phyloP scores from a whole-genome alignment of 1,284 basidiomycete species.

The Sporisorium sorghi region DNA sequence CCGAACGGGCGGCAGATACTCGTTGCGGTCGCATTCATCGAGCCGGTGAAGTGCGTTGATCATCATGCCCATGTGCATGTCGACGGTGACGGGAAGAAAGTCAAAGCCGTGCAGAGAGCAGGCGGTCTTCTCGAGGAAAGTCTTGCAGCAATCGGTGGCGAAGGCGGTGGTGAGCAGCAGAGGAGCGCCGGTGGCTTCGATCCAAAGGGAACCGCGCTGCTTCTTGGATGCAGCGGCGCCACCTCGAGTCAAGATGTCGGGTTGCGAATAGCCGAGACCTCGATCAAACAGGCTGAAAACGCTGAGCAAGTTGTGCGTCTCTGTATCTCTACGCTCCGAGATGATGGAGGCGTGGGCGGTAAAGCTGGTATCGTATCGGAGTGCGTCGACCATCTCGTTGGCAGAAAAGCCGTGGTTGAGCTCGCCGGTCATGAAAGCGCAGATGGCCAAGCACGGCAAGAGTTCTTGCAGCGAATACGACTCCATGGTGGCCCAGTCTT shows the following conservation, averaged over 20 bases:
- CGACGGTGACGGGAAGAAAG: conserved; percentile 28
- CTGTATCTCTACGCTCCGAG: conserved; percentile 28
- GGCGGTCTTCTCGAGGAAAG: conserved; percentile 47
- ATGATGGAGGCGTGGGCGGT: conserved; percentile 13
- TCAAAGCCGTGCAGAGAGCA: conserved; percentile 46
- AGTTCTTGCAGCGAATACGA: conserved; percentile 43
- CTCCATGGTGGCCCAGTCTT: conserved; percentile 50
- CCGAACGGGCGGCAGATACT: conserved; percentile 31
- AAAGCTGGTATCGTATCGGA: conserved; percentile 28
- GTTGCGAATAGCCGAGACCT: conserved; percentile 45
- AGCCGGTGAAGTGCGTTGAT: conserved; percentile 31
- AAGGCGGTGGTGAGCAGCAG: conserved; percentile 45
- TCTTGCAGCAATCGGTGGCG: conserved; percentile 46
- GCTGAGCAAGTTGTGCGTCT: conserved; percentile 37
- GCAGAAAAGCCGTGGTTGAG: conserved; percentile 48
- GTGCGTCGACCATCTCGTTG: conserved; percentile 32
- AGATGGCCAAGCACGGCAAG: conserved; percentile 35
- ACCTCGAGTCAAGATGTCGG: conserved; percentile 25
- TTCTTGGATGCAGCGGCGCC: conserved; percentile 6
- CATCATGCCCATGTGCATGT: conserved; percentile 48
- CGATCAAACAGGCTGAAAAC: conserved; percentile 48
- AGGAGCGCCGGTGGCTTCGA: conserved; percentile 47
- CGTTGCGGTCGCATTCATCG: conserved; percentile 49
- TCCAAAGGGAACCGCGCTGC: conserved; percentile 27
- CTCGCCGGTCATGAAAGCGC: conserved; percentile 47